A percentile compares a stretch with the other conserved stretches of the same genome.
Evolutionary conservation across 73 alveolate species (phyloP).

Genomic region (Blepharisma japonicum): DNA sequence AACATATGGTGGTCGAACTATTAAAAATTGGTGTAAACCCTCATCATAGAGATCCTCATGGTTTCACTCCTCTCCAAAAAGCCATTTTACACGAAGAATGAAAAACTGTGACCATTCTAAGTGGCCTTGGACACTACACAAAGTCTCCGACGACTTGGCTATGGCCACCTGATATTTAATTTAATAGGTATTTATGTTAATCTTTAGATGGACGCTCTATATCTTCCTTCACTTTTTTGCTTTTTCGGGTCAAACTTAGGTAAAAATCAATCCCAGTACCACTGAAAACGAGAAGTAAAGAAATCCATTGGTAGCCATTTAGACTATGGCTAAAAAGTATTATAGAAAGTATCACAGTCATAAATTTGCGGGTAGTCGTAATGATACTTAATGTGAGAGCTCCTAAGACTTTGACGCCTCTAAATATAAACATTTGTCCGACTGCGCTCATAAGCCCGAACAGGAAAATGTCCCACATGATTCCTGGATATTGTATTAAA

Average conservation of each 20-base stretch:
- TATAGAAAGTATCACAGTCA: conserved; percentile 9
- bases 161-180: conserved; percentile 27
- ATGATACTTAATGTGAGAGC: neutral
- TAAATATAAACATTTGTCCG: conserved; percentile 9
- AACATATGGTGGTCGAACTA: conserved; percentile 39
- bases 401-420: conserved; percentile 10
- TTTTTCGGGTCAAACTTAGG: no score
- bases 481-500: neutral
- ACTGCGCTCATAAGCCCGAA: neutral
- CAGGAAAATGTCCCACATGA: neutral
- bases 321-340: neutral
- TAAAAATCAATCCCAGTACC: conserved; percentile 1
- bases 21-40: conserved; percentile 61
- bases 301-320: conserved; percentile 7
- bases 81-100: conserved; percentile 47
- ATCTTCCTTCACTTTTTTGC: no score
- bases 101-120: conserved; percentile 28
- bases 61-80: conserved; percentile 49
- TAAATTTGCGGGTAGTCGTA: conserved; percentile 8
- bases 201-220: no score
- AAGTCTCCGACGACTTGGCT: conserved; percentile 8
- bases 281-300: neutral
- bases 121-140: neutral
- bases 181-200: no score
- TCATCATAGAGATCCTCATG: conserved; percentile 54